Conservation (phyloP, 1,284 basidiomycete species). For the Taiwanofungus camphoratus region DNA sequence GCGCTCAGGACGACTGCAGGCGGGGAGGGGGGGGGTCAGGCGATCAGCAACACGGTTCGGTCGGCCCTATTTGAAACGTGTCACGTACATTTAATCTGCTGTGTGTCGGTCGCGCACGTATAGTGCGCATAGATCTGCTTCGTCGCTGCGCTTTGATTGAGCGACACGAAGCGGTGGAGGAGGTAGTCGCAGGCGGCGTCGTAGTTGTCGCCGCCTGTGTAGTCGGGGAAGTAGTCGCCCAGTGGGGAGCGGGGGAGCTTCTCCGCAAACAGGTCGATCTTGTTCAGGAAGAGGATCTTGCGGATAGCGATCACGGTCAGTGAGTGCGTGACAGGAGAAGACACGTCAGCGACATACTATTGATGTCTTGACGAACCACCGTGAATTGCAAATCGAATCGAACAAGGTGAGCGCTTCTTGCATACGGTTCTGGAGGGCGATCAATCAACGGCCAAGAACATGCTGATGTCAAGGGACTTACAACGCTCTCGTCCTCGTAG, state of each 20-base stretch:
- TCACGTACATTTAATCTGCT: conserved; percentile 79
- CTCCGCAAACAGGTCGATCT: conserved; percentile 95
- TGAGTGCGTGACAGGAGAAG: not conserved
- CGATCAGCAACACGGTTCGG: too few species aligned
- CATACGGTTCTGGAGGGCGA: conserved; percentile 77
- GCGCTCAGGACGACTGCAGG: conserved; percentile 69
- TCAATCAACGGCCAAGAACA: conserved; percentile 7
- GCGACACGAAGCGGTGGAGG: conserved; percentile 78
- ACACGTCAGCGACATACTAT: conserved; percentile 47
- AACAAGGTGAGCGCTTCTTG: conserved; percentile 93
- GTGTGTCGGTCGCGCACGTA: conserved; percentile 86
- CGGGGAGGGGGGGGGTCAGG: not conserved
- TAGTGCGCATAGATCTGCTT: conserved; percentile 89
- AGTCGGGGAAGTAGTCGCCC: conserved; percentile 87
- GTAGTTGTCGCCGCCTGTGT: conserved; percentile 76
- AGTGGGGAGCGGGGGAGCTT: conserved; percentile 88
- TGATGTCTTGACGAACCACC: conserved; percentile 90
- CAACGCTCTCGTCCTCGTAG: conserved; percentile 90
- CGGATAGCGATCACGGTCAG: conserved; percentile 4
- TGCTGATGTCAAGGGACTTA: conserved; percentile 40
- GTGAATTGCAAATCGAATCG: conserved; percentile 94
- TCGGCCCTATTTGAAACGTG: too few species aligned
- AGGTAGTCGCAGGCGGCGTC: conserved; percentile 84
- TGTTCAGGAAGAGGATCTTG: conserved; percentile 87
- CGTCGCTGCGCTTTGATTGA: conserved; percentile 83